phyloP scores from a whole-genome alignment of 352 stramenopile genomes.

The Pythium myriotylum region DNA sequence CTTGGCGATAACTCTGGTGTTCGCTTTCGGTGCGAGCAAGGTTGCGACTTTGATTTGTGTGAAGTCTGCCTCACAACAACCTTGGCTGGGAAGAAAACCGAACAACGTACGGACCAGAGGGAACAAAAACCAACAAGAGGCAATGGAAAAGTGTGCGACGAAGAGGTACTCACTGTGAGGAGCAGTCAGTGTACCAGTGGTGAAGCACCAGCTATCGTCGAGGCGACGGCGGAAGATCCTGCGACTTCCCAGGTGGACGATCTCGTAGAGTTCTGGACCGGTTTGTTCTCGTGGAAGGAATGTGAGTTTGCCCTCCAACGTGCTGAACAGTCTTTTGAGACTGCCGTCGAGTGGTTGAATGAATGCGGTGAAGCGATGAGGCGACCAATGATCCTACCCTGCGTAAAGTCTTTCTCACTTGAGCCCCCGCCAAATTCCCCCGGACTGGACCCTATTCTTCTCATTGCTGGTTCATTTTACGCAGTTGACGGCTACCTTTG shows the following conservation, averaged over 20 bases:
- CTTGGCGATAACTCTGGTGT: conserved; percentile 56
- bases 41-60: conserved; percentile 82
- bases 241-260: conserved; percentile 36
- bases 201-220: neutral
- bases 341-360: conserved; percentile 51
- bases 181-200: no score
- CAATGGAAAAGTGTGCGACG: no score
- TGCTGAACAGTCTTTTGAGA: conserved; percentile 41
- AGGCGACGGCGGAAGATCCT: conserved; percentile 9
- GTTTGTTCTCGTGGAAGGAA: conserved; percentile 59
- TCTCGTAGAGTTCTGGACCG: conserved; percentile 57
- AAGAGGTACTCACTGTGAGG: no score
- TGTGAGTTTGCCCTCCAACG: conserved; percentile 61
- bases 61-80: conserved; percentile 55
- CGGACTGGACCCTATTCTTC: conserved; percentile 66
- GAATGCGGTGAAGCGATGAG: conserved; percentile 48
- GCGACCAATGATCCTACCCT: conserved; percentile 45
- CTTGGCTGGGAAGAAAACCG: conserved; percentile 32
- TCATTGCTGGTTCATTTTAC: conserved; percentile 78
- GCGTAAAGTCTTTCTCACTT: conserved; percentile 20
- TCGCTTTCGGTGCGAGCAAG: conserved; percentile 62
- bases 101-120: neutral
- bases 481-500: conserved; percentile 57
- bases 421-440: conserved; percentile 29
- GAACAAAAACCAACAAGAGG: no score